Evolutionary conservation across 106 monocot genomes (phyloP).

Genomic region (Apostasia shenzhenica): DNA sequence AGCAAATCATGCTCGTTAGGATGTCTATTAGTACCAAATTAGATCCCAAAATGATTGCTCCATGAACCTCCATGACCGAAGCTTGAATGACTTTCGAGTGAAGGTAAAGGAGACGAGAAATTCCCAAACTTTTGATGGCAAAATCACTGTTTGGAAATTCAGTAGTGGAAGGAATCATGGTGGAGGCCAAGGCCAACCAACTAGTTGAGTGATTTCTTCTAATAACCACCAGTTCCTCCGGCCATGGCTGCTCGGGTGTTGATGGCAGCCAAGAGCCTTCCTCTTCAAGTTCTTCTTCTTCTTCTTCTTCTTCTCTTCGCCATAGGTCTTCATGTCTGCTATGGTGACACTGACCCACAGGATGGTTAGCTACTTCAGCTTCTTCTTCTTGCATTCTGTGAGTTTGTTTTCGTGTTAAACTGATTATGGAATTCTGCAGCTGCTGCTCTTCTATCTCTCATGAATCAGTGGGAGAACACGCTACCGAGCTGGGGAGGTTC

Average conservation of each 20-base stretch:
- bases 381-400: background rate
- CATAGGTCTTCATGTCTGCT: background rate
- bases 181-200: too few species aligned
- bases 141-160: background rate
- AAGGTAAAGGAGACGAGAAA: background rate
- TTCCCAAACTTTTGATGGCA: background rate
- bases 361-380: conserved; percentile 3
- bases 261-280: background rate
- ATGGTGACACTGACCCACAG: background rate
- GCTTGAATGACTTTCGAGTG: background rate
- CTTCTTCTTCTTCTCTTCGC: background rate
- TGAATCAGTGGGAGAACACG: conserved; percentile 4
- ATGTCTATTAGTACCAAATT: too few species aligned
- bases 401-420: background rate
- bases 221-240: background rate
- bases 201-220: background rate
- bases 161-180: background rate
- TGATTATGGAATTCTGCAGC: background rate
- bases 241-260: background rate
- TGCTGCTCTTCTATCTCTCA: conserved; percentile 11
- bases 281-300: background rate
- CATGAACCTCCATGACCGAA: background rate
- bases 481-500: conserved; percentile 4
- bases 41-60: background rate
- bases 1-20: too few species aligned